A percentile compares a stretch with the other conserved stretches of the same genome.
phyloP scores from a whole-genome alignment of 129 eudicot species.

The Flaveria brownii region DNA sequence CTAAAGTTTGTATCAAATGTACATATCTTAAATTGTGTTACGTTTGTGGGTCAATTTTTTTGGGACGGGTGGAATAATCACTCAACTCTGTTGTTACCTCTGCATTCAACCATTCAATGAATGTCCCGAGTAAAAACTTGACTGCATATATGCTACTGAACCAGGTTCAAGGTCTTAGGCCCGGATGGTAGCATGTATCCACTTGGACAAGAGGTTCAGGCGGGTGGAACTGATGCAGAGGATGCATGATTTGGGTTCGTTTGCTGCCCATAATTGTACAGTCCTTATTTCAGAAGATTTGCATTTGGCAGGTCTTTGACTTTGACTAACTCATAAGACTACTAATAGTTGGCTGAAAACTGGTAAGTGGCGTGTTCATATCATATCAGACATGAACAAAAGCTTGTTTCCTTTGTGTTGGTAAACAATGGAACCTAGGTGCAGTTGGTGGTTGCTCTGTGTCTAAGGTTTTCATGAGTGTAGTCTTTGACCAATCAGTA shows the following conservation, averaged over 20 bases:
- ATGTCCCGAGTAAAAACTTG: neutral
- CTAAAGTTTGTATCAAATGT: neutral
- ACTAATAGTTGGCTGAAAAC: neutral
- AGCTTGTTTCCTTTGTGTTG: neutral
- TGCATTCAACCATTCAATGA: neutral
- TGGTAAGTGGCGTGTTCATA: neutral
- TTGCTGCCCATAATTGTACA: too few relatives aligned
- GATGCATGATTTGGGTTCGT: conserved; percentile 32
- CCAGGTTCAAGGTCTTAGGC: conserved; percentile 71
- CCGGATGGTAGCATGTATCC: conserved; percentile 68
- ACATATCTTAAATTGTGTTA: neutral
- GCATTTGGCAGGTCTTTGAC: neutral
- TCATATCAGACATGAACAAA: neutral
- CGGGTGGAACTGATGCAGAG: conserved; percentile 55
- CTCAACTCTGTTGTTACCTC: neutral
- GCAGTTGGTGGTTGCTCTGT: neutral
- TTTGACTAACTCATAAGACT: neutral
- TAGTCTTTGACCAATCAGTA: neutral
- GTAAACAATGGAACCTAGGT: too few relatives aligned
- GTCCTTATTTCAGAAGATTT: neutral
- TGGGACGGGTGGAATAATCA: too few relatives aligned
- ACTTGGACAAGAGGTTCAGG: conserved; percentile 46
- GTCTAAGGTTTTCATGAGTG: neutral
- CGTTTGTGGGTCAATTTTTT: neutral
- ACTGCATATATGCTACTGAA: neutral